Evolutionary conservation across 2,329 filamentous ascomycete species (phyloP).

Genomic region (Nigrospora osmanthi): DNA sequence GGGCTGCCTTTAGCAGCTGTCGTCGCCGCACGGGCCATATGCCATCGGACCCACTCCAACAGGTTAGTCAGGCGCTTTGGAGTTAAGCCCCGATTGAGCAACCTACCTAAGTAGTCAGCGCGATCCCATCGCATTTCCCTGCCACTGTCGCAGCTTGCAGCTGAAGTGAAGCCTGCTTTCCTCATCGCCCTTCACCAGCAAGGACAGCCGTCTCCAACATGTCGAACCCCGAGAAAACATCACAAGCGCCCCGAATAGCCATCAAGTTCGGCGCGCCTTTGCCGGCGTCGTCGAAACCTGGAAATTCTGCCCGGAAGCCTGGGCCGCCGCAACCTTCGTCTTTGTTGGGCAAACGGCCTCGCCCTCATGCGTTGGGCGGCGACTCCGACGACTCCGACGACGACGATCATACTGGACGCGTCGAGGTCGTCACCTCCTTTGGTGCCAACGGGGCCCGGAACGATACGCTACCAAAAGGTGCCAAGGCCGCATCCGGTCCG

Average conservation of each 20-base stretch:
- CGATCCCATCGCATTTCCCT: no score
- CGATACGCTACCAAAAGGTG: slow-evolving; percentile 8
- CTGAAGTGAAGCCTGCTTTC: not conserved
- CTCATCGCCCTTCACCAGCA: not conserved
- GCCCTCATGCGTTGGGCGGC: slow-evolving; percentile 31
- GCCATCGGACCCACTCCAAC: no score
- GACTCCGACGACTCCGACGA: slow-evolving; percentile 36
- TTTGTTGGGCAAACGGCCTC: slow-evolving; percentile 39
- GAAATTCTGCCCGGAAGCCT: slow-evolving; percentile 18
- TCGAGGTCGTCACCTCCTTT: slow-evolving; percentile 23
- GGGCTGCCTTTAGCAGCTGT: no score
- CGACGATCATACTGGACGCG: slow-evolving; percentile 12
- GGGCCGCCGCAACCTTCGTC: slow-evolving; percentile 27
- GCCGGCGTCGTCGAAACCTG: slow-evolving; percentile 17
- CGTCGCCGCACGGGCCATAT: no score
- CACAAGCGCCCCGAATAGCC: slow-evolving; percentile 32
- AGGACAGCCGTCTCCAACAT: slow-evolving; percentile 17
- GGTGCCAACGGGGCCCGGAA: slow-evolving; percentile 16
- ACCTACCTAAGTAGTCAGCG: no score
- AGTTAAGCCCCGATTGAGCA: no score
- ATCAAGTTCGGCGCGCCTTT: slow-evolving; percentile 35
- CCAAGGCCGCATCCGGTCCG: slow-evolving; percentile 6
- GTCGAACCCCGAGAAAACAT: slow-evolving; percentile 24
- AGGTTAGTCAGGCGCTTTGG: no score
- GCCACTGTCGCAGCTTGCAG: no score